Base-by-base conservation (phyloP, 2,329 filamentous ascomycete species). In the Fusarium sp. region DNA sequence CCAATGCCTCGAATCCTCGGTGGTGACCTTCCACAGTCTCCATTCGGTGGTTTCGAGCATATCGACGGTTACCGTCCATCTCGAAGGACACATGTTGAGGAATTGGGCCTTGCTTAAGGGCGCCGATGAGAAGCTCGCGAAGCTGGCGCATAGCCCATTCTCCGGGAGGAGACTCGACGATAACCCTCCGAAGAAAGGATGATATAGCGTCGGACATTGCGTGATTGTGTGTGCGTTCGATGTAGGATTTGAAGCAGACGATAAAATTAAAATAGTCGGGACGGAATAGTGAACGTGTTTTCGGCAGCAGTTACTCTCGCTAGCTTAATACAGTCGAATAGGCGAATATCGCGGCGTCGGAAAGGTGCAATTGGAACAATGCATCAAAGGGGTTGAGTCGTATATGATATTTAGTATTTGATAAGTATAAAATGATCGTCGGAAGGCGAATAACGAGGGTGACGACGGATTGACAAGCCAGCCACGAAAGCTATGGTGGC, bases 51-150 rank as follows among this genome's bases (percentile, higher is more conserved):
- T 86, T 91, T 64, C 92, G 87, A 15, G 96, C 96, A 82, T 96
- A 99, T 44, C 96, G 91, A 74, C 96, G 85, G 80, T 99, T 99
- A 56, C 96, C 96, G 77, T 99, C 96, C 96, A 99, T 99, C 72
- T 97, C 95, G 76, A 99, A 99, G n/a, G 96, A 96, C 62, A 99
- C 88, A 87, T 99, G 96, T 75, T 93, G 90, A 11, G 96, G 96
- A 55, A 99, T 91, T 3, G 94, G 93, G 0, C 96, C 96, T 79
- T 97, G 95, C 75, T 90, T 90, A 53, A 98, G 82, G 48, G 94
- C 91, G 54, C 93, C 93, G 71, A 99, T 96, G 65, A 98, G 85
- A 49, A 97, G 83, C 77, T 97, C 92, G 67, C 93, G 89, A 20
- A 97, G 80, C 73, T 90, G 88, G 61, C 88, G 88, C 62, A 96